Base-by-base conservation (phyloP, 1,139 yeast species). In the Zygosaccharomyces pseudobailii region DNA sequence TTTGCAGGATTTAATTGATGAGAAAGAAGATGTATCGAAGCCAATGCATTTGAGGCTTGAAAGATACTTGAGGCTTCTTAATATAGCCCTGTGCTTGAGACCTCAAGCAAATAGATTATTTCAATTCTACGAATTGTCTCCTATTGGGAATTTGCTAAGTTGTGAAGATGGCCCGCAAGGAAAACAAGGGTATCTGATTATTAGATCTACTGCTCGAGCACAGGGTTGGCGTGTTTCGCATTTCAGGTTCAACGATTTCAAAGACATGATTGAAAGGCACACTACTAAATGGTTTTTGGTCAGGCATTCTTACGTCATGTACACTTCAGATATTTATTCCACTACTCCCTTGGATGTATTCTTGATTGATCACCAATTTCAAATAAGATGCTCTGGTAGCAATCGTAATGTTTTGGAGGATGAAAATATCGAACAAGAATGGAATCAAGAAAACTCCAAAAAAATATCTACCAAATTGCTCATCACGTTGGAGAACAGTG, bases 171-270 rank as follows among this genome's bases (percentile, higher is more conserved):
- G 89, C 0, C 85, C 75, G 59, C 81, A 79, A 49, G 96, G 98
- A 2, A 92, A 90, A 59, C 97, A 92, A 67, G 98, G 98, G 4
- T 78, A 80, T 45, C 69, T 92, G 48, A 80, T 86, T 51, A 78
- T 89, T 39, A 80, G 90, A 20, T 84, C 96, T 0, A 79, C 89
- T 1, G 92, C 97, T 0, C 80, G 80, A 52, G 75, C 89, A 0
- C 95, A 87, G 65, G 97, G 97, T 2, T 92, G 98, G 98, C 75
- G 96, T 60, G 96, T 90, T 10, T 87, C 95, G 5, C 97, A 90
- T 63, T 81, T 88, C 68, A 81, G 78, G 53, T 82, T 88, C 7
- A 80, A 81, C 54, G 97, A 88, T 61, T 72, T 88, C 57, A 80
- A 78, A 56, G 88, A 84, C 28, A 88, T 89, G 95, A 84, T 88